Evolutionary conservation across 1,284 basidiomycete species (phyloP).

Genomic region (Fomitopsis pinicola): DNA sequence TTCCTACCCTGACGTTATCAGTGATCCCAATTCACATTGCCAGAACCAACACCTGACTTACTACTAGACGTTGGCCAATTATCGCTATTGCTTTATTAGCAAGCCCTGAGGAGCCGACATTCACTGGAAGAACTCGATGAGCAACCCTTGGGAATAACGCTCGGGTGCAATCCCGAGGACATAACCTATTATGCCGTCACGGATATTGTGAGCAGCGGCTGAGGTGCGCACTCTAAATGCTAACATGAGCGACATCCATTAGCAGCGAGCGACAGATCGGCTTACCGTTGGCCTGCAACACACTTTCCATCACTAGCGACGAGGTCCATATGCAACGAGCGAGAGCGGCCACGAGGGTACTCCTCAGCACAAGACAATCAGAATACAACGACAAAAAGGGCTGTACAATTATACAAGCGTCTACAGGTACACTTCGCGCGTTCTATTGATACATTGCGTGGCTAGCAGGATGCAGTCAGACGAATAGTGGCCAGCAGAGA

Average conservation of each 20-base stretch:
- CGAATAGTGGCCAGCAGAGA: not conserved
- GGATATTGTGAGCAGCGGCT: not conserved
- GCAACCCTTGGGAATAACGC: too few species aligned
- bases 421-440: not conserved
- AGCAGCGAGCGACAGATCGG: not conserved
- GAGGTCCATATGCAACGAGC: not conserved
- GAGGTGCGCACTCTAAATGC: not conserved
- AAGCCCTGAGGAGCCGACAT: too few species aligned
- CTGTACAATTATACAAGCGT: not conserved
- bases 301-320: not conserved
- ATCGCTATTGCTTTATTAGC: too few species aligned
- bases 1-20: not conserved
- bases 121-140: too few species aligned
- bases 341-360: not conserved
- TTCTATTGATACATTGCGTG: constrained; percentile 24
- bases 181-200: not conserved
- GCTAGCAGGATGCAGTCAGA: constrained; percentile 2
- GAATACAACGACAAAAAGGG: not conserved
- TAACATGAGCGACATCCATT: not conserved
- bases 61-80: too few species aligned
- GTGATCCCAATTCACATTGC: too few species aligned
- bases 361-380: not conserved
- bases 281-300: not conserved
- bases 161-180: not conserved
- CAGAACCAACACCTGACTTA: too few species aligned